A percentile compares a stretch with the other conserved stretches of the same genome.
Conservation (phyloP, 78 protist species). For the Ministeria vibrans region DNA sequence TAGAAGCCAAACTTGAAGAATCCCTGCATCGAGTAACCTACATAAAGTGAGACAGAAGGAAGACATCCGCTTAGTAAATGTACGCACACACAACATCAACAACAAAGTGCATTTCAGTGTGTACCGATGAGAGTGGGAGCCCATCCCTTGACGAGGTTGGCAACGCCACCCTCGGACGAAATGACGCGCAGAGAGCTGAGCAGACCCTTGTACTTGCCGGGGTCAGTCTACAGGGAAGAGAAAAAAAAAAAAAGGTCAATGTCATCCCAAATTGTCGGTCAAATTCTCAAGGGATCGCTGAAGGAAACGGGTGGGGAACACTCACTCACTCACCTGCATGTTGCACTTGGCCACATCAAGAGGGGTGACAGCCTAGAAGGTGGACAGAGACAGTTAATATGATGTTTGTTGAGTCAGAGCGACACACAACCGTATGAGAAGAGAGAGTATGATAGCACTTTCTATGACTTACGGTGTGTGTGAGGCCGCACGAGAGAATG, state of each 20-base stretch:
- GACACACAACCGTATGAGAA: too few relatives aligned
- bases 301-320: constrained; percentile 16
- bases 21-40: constrained; percentile 59
- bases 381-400: too few relatives aligned
- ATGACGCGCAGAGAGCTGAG: constrained; percentile 29
- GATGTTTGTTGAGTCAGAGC: too few relatives aligned
- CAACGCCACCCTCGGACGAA: constrained; percentile 56
- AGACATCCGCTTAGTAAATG: neutral
- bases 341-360: constrained; percentile 73
- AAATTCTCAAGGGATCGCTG: neutral
- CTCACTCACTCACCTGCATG: constrained; percentile 18
- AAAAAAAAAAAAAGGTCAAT: neutral
- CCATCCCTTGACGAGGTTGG: constrained; percentile 53
- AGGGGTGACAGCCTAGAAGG: constrained; percentile 76
- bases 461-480: constrained; percentile 74
- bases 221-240: constrained; percentile 26
- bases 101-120: neutral
- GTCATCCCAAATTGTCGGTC: neutral
- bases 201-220: constrained; percentile 51
- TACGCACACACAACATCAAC: neutral
- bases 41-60: too few relatives aligned
- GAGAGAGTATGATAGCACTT: too few relatives aligned
- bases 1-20: constrained; percentile 75
- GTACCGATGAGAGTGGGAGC: constrained; percentile 64
- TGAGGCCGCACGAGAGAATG: constrained; percentile 63